These are phyloP conservation scores for Hypoxylon rickii DNA, from an alignment of 495 filamentous ascomycete genomes.

Conservation along the genomic window DNA sequence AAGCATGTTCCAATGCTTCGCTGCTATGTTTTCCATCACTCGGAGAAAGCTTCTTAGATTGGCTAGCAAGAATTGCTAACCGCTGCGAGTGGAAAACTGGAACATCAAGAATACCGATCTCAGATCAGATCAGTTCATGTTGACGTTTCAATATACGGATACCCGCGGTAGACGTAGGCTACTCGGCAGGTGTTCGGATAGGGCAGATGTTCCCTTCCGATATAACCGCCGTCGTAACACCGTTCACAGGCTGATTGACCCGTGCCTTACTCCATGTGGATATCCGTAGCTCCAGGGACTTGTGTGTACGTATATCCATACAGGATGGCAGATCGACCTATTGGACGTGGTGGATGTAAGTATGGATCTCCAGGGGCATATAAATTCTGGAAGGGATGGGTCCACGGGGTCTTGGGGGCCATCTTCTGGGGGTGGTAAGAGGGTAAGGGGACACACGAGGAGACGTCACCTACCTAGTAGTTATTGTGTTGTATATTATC, in stretches of 20 bases:
- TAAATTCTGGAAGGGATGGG: neutral
- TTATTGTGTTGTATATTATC: too few species aligned
- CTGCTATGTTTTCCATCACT: too few species aligned
- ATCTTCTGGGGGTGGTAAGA: too few species aligned
- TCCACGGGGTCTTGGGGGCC: too few species aligned
- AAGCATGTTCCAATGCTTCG: too few species aligned
- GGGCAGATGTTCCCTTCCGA: slow-evolving; percentile 30
- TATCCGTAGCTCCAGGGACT: slow-evolving; percentile 15
- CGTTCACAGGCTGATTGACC: slow-evolving; percentile 32
- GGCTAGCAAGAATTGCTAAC: too few species aligned
- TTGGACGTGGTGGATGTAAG: slow-evolving; percentile 4
- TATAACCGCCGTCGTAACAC: slow-evolving; percentile 32
- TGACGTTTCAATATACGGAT: neutral
- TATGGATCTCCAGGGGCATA: slow-evolving; percentile 32
- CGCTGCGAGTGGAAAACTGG: too few species aligned
- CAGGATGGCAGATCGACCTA: neutral
- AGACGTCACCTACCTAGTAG: too few species aligned
- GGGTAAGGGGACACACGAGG: too few species aligned
- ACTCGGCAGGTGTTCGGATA: slow-evolving; percentile 27
- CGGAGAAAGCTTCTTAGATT: too few species aligned
- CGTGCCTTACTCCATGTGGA: slow-evolving; percentile 21
- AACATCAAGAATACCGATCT: neutral
- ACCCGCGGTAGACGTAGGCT: too few species aligned
- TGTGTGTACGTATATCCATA: slow-evolving; percentile 8
- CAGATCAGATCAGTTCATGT: slow-evolving; percentile 9